Evolutionary conservation across 2,329 filamentous ascomycete species (phyloP).

Genomic region (Colletotrichum scovillei): DNA sequence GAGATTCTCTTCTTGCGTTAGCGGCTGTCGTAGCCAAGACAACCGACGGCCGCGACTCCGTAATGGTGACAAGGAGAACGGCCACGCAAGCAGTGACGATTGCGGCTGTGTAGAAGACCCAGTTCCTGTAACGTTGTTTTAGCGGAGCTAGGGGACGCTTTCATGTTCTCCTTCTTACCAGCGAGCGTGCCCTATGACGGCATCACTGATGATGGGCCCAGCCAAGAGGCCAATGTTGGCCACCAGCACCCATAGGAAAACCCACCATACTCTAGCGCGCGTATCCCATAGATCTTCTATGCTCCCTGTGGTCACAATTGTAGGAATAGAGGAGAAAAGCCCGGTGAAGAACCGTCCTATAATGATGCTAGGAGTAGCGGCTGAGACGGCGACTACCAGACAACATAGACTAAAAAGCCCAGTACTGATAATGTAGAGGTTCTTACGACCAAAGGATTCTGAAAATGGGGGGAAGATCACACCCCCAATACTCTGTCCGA

Average conservation of each 20-base stretch:
- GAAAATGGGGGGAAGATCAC: slow-evolving; percentile 15
- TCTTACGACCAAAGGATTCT: slow-evolving; percentile 24
- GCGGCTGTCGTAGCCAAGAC: background rate
- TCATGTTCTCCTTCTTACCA: background rate
- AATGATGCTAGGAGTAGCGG: background rate
- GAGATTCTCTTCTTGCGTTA: too few relatives aligned
- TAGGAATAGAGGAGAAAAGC: slow-evolving; percentile 5
- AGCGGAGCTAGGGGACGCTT: fast-evolving
- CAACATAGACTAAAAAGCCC: slow-evolving; percentile 9
- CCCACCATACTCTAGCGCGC: slow-evolving; percentile 1
- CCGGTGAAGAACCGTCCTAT: background rate
- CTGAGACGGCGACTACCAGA: background rate
- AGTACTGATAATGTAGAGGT: slow-evolving; percentile 16
- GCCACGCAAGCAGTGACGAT: slow-evolving; percentile 1
- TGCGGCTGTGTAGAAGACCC: slow-evolving; percentile 18
- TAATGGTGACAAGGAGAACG: background rate
- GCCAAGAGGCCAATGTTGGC: slow-evolving; percentile 13
- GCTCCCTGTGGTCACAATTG: slow-evolving; percentile 2
- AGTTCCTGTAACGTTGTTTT: background rate
- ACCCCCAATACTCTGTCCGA: slow-evolving; percentile 11
- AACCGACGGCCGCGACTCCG: slow-evolving; percentile 20
- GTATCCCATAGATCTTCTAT: slow-evolving; percentile 29
- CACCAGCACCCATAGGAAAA: background rate
- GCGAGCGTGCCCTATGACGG: background rate
- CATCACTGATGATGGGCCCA: background rate